A percentile compares a stretch with the other conserved stretches of the same genome.
Conservation (phyloP, 371 early-diverging fungal species). For the Circinella minor region DNA sequence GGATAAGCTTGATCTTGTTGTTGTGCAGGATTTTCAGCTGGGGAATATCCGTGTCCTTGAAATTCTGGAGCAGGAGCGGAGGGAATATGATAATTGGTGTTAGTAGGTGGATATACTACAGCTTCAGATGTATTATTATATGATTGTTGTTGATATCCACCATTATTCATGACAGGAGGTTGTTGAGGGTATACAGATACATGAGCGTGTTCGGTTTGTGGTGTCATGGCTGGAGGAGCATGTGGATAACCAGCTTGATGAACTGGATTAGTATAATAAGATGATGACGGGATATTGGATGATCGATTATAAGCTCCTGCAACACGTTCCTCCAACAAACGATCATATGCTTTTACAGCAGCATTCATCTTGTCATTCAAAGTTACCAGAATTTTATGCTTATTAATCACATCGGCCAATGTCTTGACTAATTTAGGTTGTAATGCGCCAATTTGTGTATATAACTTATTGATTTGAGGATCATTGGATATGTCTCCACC, state of each 20-base stretch:
- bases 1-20: conserved; percentile 16
- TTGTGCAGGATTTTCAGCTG: not conserved
- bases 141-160: conserved; percentile 1
- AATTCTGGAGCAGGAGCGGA: conserved; percentile 14
- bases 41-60: conserved; percentile 8
- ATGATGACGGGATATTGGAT: not conserved
- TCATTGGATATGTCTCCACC: conserved; percentile 68
- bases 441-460: conserved; percentile 72
- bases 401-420: conserved; percentile 68
- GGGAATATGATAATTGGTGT: conserved; percentile 7
- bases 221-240: conserved; percentile 9
- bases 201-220: not conserved
- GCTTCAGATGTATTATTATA: not conserved
- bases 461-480: conserved; percentile 68
- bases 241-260: not conserved
- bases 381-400: conserved; percentile 69
- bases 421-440: conserved; percentile 74
- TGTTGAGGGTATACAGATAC: conserved; percentile 5
- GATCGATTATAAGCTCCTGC: conserved; percentile 27
- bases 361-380: conserved; percentile 79
- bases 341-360: conserved; percentile 87
- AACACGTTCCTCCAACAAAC: conserved; percentile 75
- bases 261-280: conserved; percentile 5
- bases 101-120: not conserved
- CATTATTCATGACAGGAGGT: not conserved